phyloP scores from a whole-genome alignment of 2,329 filamentous ascomycete genomes.

The Didymella exigua region DNA sequence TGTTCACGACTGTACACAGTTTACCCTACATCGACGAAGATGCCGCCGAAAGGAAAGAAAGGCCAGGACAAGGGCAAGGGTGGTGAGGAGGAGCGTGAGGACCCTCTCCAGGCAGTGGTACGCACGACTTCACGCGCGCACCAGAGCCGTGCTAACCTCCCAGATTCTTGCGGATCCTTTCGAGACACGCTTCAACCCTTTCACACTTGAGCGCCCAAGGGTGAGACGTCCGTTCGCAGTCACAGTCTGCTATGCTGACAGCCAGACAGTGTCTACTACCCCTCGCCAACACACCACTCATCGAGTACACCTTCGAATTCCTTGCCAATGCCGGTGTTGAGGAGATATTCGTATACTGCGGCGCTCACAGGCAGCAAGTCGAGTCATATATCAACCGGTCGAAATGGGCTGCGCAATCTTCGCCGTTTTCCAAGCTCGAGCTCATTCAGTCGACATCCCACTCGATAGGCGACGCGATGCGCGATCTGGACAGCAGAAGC shows the following conservation, averaged over 20 bases:
- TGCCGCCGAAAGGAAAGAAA: slow-evolving; percentile 58
- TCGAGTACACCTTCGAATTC: slow-evolving; percentile 97
- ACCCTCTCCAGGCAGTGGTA: slow-evolving; percentile 68
- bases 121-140: slow-evolving; percentile 33
- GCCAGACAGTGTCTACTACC: slow-evolving; percentile 79
- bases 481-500: slow-evolving; percentile 85
- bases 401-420: slow-evolving; percentile 73
- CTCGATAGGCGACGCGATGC: slow-evolving; percentile 91
- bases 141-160: slow-evolving; percentile 23
- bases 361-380: slow-evolving; percentile 82
- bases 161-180: slow-evolving; percentile 93
- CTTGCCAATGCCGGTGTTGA: slow-evolving; percentile 94
- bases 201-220: slow-evolving; percentile 85
- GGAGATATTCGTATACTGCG: slow-evolving; percentile 90
- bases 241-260: slow-evolving; percentile 25
- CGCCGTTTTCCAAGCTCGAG: slow-evolving; percentile 79
- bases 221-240: slow-evolving; percentile 52
- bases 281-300: slow-evolving; percentile 89
- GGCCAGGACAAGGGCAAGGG: slow-evolving; percentile 47
- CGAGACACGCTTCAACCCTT: slow-evolving; percentile 87
- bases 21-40: slow-evolving; percentile 27
- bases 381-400: slow-evolving; percentile 84
- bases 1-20: neutral
- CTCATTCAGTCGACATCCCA: slow-evolving; percentile 86
- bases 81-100: slow-evolving; percentile 64